phyloP scores from a whole-genome alignment of 371 early-diverging fungal genomes.

The Rhizopus stolonifer region DNA sequence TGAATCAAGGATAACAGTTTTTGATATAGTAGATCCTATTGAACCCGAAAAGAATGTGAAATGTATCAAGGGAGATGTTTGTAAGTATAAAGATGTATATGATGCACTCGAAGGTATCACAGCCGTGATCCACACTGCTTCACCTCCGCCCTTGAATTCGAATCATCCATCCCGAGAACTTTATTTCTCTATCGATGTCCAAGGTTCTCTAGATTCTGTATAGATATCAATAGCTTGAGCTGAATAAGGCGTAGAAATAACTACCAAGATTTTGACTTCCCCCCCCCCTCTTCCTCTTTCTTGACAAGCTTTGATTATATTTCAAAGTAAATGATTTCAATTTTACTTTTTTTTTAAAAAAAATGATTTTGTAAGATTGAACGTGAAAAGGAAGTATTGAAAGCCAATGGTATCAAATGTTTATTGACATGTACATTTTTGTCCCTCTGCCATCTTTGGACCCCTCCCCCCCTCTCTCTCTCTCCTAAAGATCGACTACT shows the following conservation, averaged over 20 bases:
- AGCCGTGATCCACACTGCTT: conserved; percentile 90
- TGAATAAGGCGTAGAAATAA: no score
- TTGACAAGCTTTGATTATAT: conserved; percentile 53
- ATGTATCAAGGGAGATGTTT: conserved; percentile 76
- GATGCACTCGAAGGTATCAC: conserved; percentile 64
- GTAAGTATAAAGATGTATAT: conserved; percentile 62
- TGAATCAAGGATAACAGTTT: conserved; percentile 55
- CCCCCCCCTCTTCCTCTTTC: no score
- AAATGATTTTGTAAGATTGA: conserved; percentile 43
- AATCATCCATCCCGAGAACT: conserved; percentile 83
- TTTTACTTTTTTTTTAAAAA: no score
- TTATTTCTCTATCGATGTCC: conserved; percentile 79
- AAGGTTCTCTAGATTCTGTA: conserved; percentile 84
- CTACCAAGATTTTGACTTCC: no score
- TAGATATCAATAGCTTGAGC: no score
- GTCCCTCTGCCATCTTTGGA: conserved; percentile 95
- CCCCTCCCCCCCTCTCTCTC: no score
- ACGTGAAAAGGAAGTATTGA: conserved; percentile 80
- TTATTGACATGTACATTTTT: conserved; percentile 76
- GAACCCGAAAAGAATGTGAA: conserved; percentile 52
- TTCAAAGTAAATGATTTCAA: neutral
- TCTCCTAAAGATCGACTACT: conserved; percentile 85
- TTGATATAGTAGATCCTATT: conserved; percentile 71
- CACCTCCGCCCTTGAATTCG: conserved; percentile 86
- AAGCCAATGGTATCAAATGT: conserved; percentile 67